A percentile compares a stretch with the other conserved stretches of the same genome.
Conservation (phyloP, 2,329 filamentous ascomycete genomes). For the Akanthomyces lecanii region DNA sequence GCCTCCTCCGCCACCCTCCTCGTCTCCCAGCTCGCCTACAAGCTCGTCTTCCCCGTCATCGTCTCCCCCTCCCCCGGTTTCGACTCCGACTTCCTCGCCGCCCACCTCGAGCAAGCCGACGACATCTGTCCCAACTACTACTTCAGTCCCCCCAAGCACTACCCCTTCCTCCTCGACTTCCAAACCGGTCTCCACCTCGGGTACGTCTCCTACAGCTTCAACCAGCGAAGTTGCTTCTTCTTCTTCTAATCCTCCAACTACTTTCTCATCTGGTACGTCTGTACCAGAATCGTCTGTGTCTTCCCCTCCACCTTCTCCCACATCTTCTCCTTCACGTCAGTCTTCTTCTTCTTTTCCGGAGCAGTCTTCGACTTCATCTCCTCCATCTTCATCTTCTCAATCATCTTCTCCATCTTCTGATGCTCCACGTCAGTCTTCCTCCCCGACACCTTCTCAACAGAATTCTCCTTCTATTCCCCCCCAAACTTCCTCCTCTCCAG, state of each 20-base stretch:
- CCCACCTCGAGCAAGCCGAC: not conserved
- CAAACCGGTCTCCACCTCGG: constrained; percentile 21
- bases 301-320: constrained; percentile 25
- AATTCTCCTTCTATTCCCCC: not conserved
- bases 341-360: constrained; percentile 23
- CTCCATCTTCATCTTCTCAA: constrained; percentile 15
- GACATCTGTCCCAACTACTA: not conserved
- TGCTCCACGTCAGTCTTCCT: constrained; percentile 10
- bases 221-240: constrained; percentile 23
- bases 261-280: constrained; percentile 29
- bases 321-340: constrained; percentile 21
- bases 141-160: constrained; percentile 9
- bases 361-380: constrained; percentile 18
- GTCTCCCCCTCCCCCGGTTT: not conserved
- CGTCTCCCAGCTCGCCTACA: not conserved
- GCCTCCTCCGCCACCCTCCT: not conserved
- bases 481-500: not conserved
- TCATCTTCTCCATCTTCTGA: not conserved
- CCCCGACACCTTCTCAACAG: not conserved
- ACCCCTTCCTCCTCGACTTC: constrained; percentile 17
- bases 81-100: not conserved
- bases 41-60: not conserved
- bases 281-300: constrained; percentile 24
- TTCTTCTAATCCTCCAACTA: constrained; percentile 20
- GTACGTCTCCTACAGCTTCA: constrained; percentile 29